Percentiles rank a stretch among this genome's conserved stretches.
phyloP scores from a whole-genome alignment of 768 basidiomycete species.

The Tephrocybe sp. region DNA sequence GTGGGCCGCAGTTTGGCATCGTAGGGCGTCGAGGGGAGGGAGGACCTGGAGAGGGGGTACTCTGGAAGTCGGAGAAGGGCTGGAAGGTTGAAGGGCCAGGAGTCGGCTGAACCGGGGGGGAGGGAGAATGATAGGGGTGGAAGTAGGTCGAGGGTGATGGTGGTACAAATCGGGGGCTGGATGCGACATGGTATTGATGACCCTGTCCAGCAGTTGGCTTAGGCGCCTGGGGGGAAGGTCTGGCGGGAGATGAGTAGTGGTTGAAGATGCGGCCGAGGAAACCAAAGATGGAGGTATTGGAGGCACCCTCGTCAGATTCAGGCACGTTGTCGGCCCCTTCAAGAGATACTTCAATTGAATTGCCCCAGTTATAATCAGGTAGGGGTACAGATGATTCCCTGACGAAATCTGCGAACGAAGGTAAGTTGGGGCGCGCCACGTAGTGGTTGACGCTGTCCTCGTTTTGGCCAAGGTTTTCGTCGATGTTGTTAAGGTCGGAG shows the following conservation, averaged over 20 bases:
- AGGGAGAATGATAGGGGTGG: not conserved
- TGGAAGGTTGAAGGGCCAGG: not conserved
- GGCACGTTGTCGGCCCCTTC: not conserved
- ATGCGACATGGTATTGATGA: not conserved
- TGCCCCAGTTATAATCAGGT: not conserved
- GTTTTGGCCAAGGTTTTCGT: not conserved
- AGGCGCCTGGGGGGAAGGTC: no score
- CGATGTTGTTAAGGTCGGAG: not conserved
- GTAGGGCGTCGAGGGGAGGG: not conserved
- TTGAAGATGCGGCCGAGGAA: not conserved
- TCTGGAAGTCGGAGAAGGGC: not conserved
- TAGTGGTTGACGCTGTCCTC: not conserved
- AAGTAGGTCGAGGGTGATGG: no score
- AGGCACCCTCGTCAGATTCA: not conserved
- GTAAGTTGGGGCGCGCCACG: not conserved
- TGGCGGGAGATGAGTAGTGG: not conserved
- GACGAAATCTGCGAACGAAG: not conserved
- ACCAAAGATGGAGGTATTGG: not conserved
- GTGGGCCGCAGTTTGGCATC: not conserved
- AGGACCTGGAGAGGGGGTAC: not conserved
- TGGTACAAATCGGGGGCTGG: not conserved
- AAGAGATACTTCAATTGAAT: not conserved
- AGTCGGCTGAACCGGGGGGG: not conserved
- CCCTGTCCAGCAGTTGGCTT: not conserved
- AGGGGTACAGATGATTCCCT: not conserved